Conservation (phyloP, 2,329 filamentous ascomycete genomes). For the Coniochaeta hoffmannii region DNA sequence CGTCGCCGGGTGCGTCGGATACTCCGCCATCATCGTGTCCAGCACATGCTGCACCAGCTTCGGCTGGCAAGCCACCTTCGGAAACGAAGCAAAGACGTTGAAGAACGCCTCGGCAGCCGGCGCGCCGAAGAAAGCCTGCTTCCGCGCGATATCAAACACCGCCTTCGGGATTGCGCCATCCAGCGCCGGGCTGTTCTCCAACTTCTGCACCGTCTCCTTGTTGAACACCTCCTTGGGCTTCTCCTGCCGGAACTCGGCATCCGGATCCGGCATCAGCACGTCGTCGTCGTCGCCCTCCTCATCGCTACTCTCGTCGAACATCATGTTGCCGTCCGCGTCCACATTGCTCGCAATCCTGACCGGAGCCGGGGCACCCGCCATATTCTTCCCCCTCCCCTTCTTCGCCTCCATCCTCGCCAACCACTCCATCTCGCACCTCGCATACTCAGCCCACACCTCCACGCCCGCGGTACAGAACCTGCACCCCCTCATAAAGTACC, state of each 20-base stretch:
- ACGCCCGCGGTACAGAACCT: conserved; percentile 76
- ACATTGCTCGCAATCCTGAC: conserved; percentile 36
- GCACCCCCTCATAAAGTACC: conserved; percentile 81
- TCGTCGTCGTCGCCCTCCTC: conserved; percentile 39
- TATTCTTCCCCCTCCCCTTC: conserved; percentile 33
- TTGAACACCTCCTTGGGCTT: conserved; percentile 36
- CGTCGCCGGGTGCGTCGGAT: conserved; percentile 54
- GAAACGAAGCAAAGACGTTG: conserved; percentile 66
- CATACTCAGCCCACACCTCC: conserved; percentile 82
- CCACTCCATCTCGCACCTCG: conserved; percentile 87
- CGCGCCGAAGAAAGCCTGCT: conserved; percentile 63
- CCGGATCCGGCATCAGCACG: conserved; percentile 37
- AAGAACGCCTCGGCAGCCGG: conserved; percentile 71
- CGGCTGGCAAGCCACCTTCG: conserved; percentile 53
- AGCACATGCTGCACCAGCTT: conserved; percentile 70
- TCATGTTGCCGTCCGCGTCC: conserved; percentile 36
- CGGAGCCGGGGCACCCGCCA: conserved; percentile 18
- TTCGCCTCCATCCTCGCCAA: conserved; percentile 72
- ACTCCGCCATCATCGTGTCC: conserved; percentile 50
- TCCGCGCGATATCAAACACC: conserved; percentile 80
- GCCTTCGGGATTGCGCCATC: conserved; percentile 90
- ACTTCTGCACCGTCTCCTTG: conserved; percentile 35
- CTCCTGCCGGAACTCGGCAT: conserved; percentile 21
- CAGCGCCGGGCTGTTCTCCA: conserved; percentile 69
- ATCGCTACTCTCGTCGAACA: conserved; percentile 38